Evolutionary conservation across 2,329 filamentous ascomycete genomes (phyloP), one percentile per base, ranked within the genome.

Genomic region (Ophiostoma angusticollis): DNA sequence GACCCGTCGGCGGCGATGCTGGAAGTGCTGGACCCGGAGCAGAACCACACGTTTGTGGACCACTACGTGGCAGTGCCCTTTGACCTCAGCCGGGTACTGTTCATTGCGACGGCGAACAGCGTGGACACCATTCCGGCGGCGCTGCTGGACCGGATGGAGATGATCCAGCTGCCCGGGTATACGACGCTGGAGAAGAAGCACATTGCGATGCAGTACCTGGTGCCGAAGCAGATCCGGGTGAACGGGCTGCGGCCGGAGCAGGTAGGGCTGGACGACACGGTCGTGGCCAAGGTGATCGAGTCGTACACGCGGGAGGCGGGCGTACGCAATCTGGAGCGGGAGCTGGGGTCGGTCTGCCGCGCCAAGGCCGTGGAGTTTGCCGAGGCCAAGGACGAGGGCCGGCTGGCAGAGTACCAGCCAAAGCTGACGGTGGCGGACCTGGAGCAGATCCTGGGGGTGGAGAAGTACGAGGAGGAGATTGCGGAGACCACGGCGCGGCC

Each of bases 1-100:
- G 91, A 98, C 53, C 91, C 91, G 4, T 93, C 85, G 16, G 91
- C 91, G 17, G 91, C 91, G 8, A 95, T 98, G 89, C 76, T 98
- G 12, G 91, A 98, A 59, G 91, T 98, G 9, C 69, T 98, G 32
- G 91, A 98, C 54, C 91, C 91, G 1, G 91, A 98, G 58, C 91
- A 98, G 62, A 98, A 98, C 55, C 74, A 93, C 59, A 81, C 77
- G 9, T 98, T 98, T 61, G 84, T 79, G 22, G 91, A 98, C 55
- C 91, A 98, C 61, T 98, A 96, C 57, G 76, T 98, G 56, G 87
- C 87, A 52, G 86, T 95, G 46, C 89, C 91, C 0, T 84, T 96
- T 48, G 91, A 98, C 55, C 70, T 98, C 16, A 93, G 85, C 63
- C 95, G 93, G 61, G 84, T 98, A 17, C 70, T 98, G 9, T 98